These are phyloP conservation scores for Centaurea solstitialis DNA, from an alignment of 129 eudicot species.

Conservation along the genomic window DNA sequence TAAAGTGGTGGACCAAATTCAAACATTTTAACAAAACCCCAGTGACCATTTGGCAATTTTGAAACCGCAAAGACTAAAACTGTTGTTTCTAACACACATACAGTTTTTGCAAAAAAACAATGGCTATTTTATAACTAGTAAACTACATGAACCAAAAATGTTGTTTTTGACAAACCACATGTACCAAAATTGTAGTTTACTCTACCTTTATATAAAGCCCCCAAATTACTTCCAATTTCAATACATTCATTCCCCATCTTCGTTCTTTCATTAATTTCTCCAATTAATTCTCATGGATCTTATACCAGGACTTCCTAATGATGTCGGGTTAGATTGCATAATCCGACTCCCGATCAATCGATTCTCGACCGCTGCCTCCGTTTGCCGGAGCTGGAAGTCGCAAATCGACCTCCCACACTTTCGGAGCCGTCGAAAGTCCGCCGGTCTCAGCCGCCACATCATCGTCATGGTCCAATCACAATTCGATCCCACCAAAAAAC, in stretches of 20 bases:
- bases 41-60: too few species aligned
- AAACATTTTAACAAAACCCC: too few species aligned
- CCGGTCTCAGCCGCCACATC: constrained; percentile 48
- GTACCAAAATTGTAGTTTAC: too few species aligned
- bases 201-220: not conserved
- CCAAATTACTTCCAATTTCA: not conserved
- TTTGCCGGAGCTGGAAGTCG: constrained; percentile 52
- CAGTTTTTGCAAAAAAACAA: too few species aligned
- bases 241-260: not conserved
- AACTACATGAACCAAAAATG: too few species aligned
- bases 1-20: too few species aligned
- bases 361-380: constrained; percentile 55
- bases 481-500: constrained; percentile 24
- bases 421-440: constrained; percentile 36
- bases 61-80: too few species aligned
- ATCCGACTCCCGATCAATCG: constrained; percentile 38
- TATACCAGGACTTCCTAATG: constrained; percentile 62
- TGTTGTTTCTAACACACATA: too few species aligned
- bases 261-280: not conserved
- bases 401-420: constrained; percentile 48
- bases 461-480: constrained; percentile 64
- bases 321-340: constrained; percentile 62
- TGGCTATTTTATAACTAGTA: too few species aligned
- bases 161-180: too few species aligned
- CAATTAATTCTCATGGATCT: constrained; percentile 35